Base-by-base conservation (phyloP, 177 flowering plant species). In the Tripterygium wilfordii region DNA sequence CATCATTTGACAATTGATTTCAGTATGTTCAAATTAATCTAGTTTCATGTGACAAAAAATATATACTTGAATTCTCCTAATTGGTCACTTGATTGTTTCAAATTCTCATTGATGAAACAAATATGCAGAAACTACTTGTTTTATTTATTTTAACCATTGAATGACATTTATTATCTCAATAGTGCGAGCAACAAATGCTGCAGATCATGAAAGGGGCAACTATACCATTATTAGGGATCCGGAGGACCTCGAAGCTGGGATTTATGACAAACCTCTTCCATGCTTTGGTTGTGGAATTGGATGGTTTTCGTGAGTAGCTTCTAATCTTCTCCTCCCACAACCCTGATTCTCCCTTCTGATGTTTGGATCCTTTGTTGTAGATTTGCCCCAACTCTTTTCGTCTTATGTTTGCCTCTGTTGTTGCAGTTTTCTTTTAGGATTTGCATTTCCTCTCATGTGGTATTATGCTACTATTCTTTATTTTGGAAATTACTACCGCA, bases 251-350 rank as follows among this genome's bases (percentile, higher is more conserved):
- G 84, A 74, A 51, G 21, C 36, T 8, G 96, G 97, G 15, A 18
- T 78, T 19, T 89, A 67, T 49, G 99, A 94, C 68, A 87, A 77
- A 53, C 99, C 95, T 20, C 91, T 89, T 48, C 97, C 99, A 10
- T 94, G 96, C 75, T 94, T 82, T 68, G 99, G 97, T 40, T 94
- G 97, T 69, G 99, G 99, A 33, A 64, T 87, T 1, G 99, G 99
- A 65, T 94, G 99, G 97, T 94, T 94, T 54, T 89, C 85, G 97
- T 94, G 63, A 82, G 98, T 72, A 54, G 56, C 49, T 45, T 45
- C 51, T 57, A 26, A 37, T 41, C 48, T 30, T 51, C 54, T 18
- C 29, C 51, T 24, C 50, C 43, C 31, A 18, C 32, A 19, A 28
- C 5, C 22, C 5, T 20, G 49, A 5, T 18, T 31, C 19, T 30